Percentiles rank a stretch among this genome's conserved stretches.
Conservation (phyloP, 768 basidiomycete genomes). For the Pseudohyphozyma bogoriensis region DNA sequence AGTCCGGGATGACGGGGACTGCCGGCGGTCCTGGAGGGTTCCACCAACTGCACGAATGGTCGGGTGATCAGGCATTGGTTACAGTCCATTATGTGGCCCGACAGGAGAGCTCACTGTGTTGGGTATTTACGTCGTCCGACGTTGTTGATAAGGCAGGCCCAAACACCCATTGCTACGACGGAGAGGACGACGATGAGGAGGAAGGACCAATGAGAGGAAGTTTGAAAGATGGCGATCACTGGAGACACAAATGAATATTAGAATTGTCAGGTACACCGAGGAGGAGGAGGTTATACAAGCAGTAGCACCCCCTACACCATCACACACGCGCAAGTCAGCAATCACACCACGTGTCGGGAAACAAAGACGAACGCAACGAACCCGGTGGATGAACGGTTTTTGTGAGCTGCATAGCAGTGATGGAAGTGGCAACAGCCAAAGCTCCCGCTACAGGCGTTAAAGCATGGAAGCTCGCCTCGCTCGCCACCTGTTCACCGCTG, state of each 20-base stretch:
- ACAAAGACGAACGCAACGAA: neutral
- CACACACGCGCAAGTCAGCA: too few relatives aligned
- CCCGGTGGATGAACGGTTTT: constrained; percentile 23
- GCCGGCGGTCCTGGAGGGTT: too few relatives aligned
- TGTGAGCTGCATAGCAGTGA: constrained; percentile 18
- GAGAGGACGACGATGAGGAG: constrained; percentile 18
- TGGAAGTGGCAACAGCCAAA: constrained; percentile 2
- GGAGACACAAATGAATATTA: neutral
- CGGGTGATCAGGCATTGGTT: too few relatives aligned
- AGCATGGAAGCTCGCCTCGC: neutral
- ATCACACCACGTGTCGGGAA: neutral
- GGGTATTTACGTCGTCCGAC: constrained; percentile 17
- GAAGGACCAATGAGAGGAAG: constrained; percentile 6
- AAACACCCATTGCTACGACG: constrained; percentile 6
- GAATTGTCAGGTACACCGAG: neutral
- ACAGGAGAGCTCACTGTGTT: neutral
- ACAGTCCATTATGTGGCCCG: too few relatives aligned
- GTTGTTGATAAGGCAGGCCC: constrained; percentile 17
- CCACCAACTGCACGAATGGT: too few relatives aligned
- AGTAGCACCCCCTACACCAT: too few relatives aligned
- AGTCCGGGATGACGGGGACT: too few relatives aligned
- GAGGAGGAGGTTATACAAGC: neutral
- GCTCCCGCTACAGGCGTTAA: constrained; percentile 8
- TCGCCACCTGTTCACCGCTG: neutral
- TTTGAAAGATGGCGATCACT: constrained; percentile 20